Percentiles rank a stretch among this genome's conserved stretches.
These are phyloP conservation scores for Candida glucosophila DNA, from an alignment of 1,139 yeast genomes.

Conservation along the genomic window DNA sequence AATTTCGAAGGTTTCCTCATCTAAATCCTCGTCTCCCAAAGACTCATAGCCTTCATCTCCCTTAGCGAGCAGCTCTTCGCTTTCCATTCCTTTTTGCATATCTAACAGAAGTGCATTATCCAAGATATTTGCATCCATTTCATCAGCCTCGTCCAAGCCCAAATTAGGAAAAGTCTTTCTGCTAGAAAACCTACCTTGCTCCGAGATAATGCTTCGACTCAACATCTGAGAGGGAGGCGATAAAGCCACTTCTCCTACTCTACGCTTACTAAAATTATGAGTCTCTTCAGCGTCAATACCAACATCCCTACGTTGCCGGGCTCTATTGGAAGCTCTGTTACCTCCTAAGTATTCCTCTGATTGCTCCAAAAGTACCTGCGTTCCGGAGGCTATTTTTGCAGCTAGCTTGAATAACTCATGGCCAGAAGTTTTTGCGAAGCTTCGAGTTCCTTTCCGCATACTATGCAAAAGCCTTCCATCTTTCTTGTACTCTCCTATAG, in stretches of 20 bases:
- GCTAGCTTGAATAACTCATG: slow-evolving; percentile 78
- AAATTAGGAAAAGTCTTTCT: slow-evolving; percentile 18
- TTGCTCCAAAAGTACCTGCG: slow-evolving; percentile 72
- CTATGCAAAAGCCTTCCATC: slow-evolving; percentile 68
- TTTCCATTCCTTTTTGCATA: slow-evolving; percentile 12
- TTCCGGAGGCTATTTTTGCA: slow-evolving; percentile 80
- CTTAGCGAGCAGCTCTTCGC: slow-evolving; percentile 5
- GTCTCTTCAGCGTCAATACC: slow-evolving; percentile 1
- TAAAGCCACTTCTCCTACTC: slow-evolving; percentile 2
- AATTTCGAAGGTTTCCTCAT: slow-evolving; percentile 21
- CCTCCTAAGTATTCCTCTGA: slow-evolving; percentile 76
- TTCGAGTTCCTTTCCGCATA: slow-evolving; percentile 65
- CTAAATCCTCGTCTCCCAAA: slow-evolving; percentile 9
- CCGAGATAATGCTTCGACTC: slow-evolving; percentile 1
- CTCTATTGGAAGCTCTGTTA: slow-evolving; percentile 9
- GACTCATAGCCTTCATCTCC: slow-evolving; percentile 15
- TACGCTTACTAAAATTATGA: slow-evolving; percentile 2
- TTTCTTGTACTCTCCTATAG: slow-evolving; percentile 62
- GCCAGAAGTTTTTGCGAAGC: slow-evolving; percentile 76
- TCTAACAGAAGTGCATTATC: slow-evolving; percentile 8
- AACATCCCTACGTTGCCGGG: slow-evolving; percentile 3
- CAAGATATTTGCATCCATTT: slow-evolving; percentile 8
- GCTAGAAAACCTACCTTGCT: slow-evolving; percentile 1
- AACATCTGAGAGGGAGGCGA: slow-evolving; percentile 1
- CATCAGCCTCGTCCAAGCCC: slow-evolving; percentile 19